Conservation (phyloP, 148 eudicot genomes). For the Rhododendron simsii region DNA sequence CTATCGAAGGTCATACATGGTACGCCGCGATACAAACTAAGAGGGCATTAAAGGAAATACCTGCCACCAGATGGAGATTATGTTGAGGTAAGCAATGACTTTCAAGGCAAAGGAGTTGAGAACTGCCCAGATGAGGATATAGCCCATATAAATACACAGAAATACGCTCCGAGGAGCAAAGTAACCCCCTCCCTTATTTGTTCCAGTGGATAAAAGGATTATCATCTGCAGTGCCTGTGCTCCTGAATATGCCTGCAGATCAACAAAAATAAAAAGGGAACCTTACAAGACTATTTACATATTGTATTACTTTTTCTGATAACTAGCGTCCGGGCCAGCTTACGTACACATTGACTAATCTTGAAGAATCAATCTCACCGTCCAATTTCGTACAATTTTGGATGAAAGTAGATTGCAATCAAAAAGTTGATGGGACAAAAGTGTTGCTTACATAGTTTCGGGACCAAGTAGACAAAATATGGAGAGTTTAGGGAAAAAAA, state of each 20-base stretch:
- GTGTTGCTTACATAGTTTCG: too few relatives aligned
- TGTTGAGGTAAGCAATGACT: constrained; percentile 52
- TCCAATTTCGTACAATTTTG: too few relatives aligned
- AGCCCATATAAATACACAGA: constrained; percentile 38
- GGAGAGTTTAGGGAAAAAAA: too few relatives aligned
- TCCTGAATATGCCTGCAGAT: constrained; percentile 54
- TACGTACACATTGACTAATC: too few relatives aligned
- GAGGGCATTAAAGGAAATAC: constrained; percentile 15
- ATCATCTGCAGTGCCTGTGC: constrained; percentile 52
- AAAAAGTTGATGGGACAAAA: too few relatives aligned
- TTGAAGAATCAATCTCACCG: too few relatives aligned
- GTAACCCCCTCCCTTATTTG: constrained; percentile 61
- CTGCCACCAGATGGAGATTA: constrained; percentile 62
- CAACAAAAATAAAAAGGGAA: neutral
- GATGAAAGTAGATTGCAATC: too few relatives aligned
- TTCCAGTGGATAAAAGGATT: constrained; percentile 52
- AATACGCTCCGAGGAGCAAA: constrained; percentile 55
- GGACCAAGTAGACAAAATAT: too few relatives aligned
- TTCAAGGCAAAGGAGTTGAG: constrained; percentile 58
- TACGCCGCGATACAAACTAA: neutral
- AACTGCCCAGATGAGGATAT: constrained; percentile 54
- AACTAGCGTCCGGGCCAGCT: too few relatives aligned
- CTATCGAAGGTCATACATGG: too few relatives aligned
- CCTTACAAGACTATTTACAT: neutral
- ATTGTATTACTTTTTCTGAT: too few relatives aligned